Percentiles rank a stretch among this genome's conserved stretches.
phyloP scores from a whole-genome alignment of 2,329 filamentous ascomycete genomes.

The Dothidotthia symphoricarpi region DNA sequence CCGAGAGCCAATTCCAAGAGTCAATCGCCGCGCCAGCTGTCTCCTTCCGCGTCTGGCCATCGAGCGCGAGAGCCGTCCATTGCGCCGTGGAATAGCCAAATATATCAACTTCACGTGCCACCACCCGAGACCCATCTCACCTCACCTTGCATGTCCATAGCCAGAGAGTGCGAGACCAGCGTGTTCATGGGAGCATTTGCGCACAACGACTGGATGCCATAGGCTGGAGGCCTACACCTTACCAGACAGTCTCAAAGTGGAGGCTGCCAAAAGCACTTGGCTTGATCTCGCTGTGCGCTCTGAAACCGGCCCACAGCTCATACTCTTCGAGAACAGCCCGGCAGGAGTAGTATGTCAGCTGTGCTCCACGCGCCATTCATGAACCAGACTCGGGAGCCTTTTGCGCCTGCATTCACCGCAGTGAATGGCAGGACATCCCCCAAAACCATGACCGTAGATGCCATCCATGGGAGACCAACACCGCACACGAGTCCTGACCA shows the following conservation, averaged over 20 bases:
- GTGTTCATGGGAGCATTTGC: too few relatives aligned
- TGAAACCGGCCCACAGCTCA: too few relatives aligned
- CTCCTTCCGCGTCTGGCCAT: slow-evolving; percentile 2
- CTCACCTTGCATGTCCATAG: slow-evolving; percentile 1
- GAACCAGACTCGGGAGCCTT: slow-evolving; percentile 31
- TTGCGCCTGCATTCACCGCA: slow-evolving; percentile 37
- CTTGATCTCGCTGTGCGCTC: too few relatives aligned
- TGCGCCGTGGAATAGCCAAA: slow-evolving; percentile 16
- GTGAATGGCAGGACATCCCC: slow-evolving; percentile 37
- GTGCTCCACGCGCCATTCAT: slow-evolving; percentile 34
- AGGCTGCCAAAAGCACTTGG: too few relatives aligned
- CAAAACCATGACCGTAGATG: slow-evolving; percentile 15
- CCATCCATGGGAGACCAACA: slow-evolving; percentile 13
- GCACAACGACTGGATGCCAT: too few relatives aligned
- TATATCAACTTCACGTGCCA: slow-evolving; percentile 11
- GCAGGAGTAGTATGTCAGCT: slow-evolving; percentile 34
- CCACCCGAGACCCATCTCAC: slow-evolving; percentile 4
- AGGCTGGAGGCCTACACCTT: too few relatives aligned
- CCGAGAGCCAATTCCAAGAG: not conserved
- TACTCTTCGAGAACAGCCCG: too few relatives aligned
- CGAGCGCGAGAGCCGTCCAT: slow-evolving; percentile 23
- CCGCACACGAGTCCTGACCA: slow-evolving; percentile 9
- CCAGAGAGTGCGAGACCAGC: not conserved
- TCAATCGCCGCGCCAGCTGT: slow-evolving; percentile 1
- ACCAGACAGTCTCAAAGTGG: too few relatives aligned